phyloP scores from a whole-genome alignment of 768 basidiomycete genomes.

The Podaxis pistillaris region DNA sequence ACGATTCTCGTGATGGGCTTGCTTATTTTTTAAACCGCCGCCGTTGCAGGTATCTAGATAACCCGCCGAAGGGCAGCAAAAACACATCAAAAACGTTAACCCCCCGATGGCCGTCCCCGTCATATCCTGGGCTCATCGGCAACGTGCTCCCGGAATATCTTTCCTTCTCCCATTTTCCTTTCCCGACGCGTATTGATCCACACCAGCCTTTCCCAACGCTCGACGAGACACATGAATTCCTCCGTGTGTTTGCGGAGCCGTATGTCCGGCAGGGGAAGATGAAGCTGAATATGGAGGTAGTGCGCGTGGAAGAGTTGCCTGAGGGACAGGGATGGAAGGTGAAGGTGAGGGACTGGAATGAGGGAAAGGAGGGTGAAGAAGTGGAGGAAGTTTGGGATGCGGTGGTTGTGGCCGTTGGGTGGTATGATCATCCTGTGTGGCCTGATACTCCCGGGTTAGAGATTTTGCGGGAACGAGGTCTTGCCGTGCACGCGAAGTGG shows the following conservation, averaged over 20 bases:
- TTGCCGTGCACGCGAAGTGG: slow-evolving; percentile 40
- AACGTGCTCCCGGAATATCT: slow-evolving; percentile 49
- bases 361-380: slow-evolving; percentile 20
- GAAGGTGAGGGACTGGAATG: slow-evolving; percentile 33
- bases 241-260: slow-evolving; percentile 33
- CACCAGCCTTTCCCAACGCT: slow-evolving; percentile 41
- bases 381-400: slow-evolving; percentile 46
- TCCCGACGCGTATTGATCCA: slow-evolving; percentile 27
- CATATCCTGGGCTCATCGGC: slow-evolving; percentile 47
- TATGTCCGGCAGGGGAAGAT: slow-evolving; percentile 32
- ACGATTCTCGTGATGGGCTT: no score
- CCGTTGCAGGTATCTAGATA: slow-evolving; percentile 31
- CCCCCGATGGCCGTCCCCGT: slow-evolving; percentile 45
- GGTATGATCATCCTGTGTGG: slow-evolving; percentile 45
- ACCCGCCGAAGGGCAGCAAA: slow-evolving; percentile 10
- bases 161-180: slow-evolving; percentile 35
- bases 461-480: slow-evolving; percentile 28
- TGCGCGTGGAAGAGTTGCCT: slow-evolving; percentile 33
- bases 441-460: slow-evolving; percentile 43
- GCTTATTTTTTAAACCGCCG: slow-evolving; percentile 8
- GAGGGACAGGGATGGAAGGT: slow-evolving; percentile 38
- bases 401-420: slow-evolving; percentile 44
- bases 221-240: slow-evolving; percentile 35
- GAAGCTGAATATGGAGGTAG: slow-evolving; percentile 40
- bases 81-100: neutral